A percentile compares a stretch with the other conserved stretches of the same genome.
Conservation (phyloP, 192 early-diverging fungal genomes). For the Coemansia brasiliensis region DNA sequence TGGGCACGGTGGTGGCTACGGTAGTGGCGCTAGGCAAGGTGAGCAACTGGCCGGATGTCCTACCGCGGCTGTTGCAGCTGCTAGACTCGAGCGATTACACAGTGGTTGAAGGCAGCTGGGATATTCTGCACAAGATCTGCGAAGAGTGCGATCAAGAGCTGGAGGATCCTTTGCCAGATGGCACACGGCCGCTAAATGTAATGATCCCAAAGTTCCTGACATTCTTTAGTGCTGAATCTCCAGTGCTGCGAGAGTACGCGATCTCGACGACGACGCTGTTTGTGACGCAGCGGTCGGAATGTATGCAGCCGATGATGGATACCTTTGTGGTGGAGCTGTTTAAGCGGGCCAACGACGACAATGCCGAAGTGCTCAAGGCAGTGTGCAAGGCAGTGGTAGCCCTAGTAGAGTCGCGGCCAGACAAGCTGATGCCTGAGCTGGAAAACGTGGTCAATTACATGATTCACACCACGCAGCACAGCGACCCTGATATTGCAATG, state of each 20-base stretch:
- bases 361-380: conserved; percentile 80
- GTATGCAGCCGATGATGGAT: conserved; percentile 56
- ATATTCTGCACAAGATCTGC: conserved; percentile 91
- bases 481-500: conserved; percentile 83
- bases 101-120: conserved; percentile 83
- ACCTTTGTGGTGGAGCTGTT: conserved; percentile 67
- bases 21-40: conserved; percentile 71
- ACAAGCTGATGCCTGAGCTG: conserved; percentile 84
- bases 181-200: conserved; percentile 73
- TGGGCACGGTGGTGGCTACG: conserved; percentile 88
- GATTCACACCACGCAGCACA: conserved; percentile 87
- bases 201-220: conserved; percentile 90
- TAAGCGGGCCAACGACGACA: conserved; percentile 78
- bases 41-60: conserved; percentile 79
- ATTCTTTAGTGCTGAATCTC: conserved; percentile 76
- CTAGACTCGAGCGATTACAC: conserved; percentile 69
- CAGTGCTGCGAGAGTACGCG: conserved; percentile 76
- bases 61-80: conserved; percentile 75
- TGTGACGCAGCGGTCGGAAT: conserved; percentile 72
- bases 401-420: conserved; percentile 81
- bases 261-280: conserved; percentile 87
- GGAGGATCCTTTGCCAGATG: conserved; percentile 67
- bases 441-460: conserved; percentile 92
- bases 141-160: conserved; percentile 87
- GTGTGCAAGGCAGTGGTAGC: conserved; percentile 95